Evolutionary conservation across 768 basidiomycete genomes (phyloP).

Genomic region (Cyathus striatus): DNA sequence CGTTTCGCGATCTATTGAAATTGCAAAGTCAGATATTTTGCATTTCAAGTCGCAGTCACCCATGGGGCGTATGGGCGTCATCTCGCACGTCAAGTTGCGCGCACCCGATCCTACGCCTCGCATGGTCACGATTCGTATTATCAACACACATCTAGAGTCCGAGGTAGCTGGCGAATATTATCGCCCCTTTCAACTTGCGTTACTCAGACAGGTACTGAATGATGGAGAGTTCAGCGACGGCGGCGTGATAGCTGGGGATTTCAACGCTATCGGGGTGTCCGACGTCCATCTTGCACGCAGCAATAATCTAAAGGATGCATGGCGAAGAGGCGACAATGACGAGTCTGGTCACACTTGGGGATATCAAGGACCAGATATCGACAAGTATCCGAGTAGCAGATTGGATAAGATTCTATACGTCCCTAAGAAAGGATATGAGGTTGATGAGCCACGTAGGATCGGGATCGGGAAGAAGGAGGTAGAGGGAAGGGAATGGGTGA

Average conservation of each 20-base stretch:
- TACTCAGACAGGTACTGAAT: constrained; percentile 46
- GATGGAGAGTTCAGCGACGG: constrained; percentile 43
- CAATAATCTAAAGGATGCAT: constrained; percentile 56
- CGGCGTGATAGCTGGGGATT: constrained; percentile 66
- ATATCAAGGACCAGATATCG: constrained; percentile 40
- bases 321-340: constrained; percentile 39
- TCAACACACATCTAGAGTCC: constrained; percentile 76
- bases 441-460: constrained; percentile 50
- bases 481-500: constrained; percentile 41
- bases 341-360: constrained; percentile 64
- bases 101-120: constrained; percentile 23
- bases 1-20: constrained; percentile 49
- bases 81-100: constrained; percentile 49
- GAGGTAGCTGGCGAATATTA: constrained; percentile 35
- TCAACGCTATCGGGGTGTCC: constrained; percentile 55
- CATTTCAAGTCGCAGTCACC: constrained; percentile 41
- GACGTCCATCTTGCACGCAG: constrained; percentile 38
- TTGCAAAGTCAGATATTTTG: constrained; percentile 44
- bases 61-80: constrained; percentile 50
- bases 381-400: constrained; percentile 43
- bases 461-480: constrained; percentile 48
- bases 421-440: constrained; percentile 38
- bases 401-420: constrained; percentile 67
- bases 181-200: constrained; percentile 45
- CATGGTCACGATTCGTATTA: constrained; percentile 49